Conservation (phyloP, 352 stramenopile species). For the Pythium utonaiense region DNA sequence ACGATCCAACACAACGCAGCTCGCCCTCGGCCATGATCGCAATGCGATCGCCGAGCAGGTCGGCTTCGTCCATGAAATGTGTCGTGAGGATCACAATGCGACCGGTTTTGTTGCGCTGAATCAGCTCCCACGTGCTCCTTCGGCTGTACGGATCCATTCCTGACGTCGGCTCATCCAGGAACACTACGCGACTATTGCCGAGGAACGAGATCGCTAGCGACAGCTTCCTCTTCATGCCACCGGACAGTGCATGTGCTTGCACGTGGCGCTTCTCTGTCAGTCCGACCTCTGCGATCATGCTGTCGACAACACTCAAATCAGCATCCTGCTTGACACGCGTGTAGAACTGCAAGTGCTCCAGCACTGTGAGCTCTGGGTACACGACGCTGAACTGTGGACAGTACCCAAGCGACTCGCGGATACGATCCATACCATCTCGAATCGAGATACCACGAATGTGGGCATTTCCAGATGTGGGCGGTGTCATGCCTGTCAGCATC, state of each 20-base stretch:
- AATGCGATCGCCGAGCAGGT: constrained; percentile 89
- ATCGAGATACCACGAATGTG: constrained; percentile 55
- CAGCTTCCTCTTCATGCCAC: constrained; percentile 79
- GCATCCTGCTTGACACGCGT: constrained; percentile 86
- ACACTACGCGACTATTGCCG: constrained; percentile 67
- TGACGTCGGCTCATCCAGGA: constrained; percentile 89
- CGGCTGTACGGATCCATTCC: constrained; percentile 93
- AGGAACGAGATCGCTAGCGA: constrained; percentile 77
- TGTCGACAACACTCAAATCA: constrained; percentile 24
- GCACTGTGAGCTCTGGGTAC: constrained; percentile 93
- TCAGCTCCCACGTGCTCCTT: constrained; percentile 83
- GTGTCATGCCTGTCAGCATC: constrained; percentile 76
- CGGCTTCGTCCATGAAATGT: constrained; percentile 92
- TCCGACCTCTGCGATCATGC: constrained; percentile 87
- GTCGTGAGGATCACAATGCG: constrained; percentile 88
- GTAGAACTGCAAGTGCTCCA: constrained; percentile 96
- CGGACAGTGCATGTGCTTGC: constrained; percentile 50
- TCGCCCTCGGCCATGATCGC: constrained; percentile 85
- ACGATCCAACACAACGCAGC: constrained; percentile 51
- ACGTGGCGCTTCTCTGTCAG: constrained; percentile 85
- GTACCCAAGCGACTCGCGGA: constrained; percentile 92
- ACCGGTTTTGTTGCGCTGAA: constrained; percentile 48
- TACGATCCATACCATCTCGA: constrained; percentile 66
- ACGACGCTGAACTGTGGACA: constrained; percentile 97
- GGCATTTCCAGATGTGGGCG: constrained; percentile 52